Percentiles rank a stretch among this genome's conserved stretches.
Conservation (phyloP, 1,284 basidiomycete genomes). For the Violaceomyces palustris region DNA sequence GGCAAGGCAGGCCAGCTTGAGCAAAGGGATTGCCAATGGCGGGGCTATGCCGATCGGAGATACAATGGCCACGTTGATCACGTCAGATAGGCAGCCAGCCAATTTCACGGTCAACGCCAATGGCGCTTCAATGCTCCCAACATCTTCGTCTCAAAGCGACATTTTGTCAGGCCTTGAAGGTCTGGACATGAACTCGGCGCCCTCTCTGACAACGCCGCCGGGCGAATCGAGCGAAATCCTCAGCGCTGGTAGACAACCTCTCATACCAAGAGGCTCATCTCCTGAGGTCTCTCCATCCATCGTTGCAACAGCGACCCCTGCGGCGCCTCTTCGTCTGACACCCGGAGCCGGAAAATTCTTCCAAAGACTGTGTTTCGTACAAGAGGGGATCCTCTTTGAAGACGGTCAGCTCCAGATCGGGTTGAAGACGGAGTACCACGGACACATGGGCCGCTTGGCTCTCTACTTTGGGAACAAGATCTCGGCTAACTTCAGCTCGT, state of each 20-base stretch:
- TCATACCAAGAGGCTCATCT: not conserved
- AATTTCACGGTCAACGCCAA: no score
- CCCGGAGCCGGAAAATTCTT: conserved; percentile 64
- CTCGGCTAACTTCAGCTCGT: conserved; percentile 74
- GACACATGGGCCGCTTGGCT: conserved; percentile 81
- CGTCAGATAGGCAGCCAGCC: no score
- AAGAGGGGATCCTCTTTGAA: conserved; percentile 90
- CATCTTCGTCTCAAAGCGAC: no score
- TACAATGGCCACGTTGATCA: conserved; percentile 7
- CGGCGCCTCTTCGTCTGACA: conserved; percentile 58
- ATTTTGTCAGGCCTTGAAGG: conserved; percentile 75
- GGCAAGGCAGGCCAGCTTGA: conserved; percentile 59
- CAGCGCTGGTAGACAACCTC: not conserved
- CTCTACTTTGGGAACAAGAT: conserved; percentile 96
- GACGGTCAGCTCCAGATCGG: conserved; percentile 93
- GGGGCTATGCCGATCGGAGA: conserved; percentile 36
- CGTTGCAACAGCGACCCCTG: conserved; percentile 56
- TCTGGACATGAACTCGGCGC: conserved; percentile 64
- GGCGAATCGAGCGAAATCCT: conserved; percentile 1
- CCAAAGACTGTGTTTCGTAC: conserved; percentile 71
- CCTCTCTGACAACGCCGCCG: no score
- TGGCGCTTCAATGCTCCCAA: no score
- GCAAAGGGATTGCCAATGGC: conserved; percentile 48
- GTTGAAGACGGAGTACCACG: conserved; percentile 91
- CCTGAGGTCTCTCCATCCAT: no score